Conservation (phyloP, 345 rosid species). For the Firmiana major region DNA sequence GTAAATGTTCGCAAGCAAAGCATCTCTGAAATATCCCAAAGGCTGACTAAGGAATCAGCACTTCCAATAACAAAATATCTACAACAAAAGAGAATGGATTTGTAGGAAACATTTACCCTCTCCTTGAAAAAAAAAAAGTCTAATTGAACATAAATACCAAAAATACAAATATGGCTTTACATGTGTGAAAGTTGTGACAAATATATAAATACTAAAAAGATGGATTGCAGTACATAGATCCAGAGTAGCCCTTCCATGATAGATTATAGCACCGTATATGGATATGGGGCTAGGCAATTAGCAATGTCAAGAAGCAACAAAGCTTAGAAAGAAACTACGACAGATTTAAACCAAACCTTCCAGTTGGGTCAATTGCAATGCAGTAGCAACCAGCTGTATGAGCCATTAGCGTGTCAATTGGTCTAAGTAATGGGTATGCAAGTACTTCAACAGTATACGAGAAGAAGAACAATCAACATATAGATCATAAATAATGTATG, state of each 20-base stretch:
- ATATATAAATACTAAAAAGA: too few species aligned
- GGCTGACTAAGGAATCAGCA: constrained; percentile 98
- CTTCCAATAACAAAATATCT: constrained; percentile 98
- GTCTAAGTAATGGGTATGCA: constrained; percentile 4
- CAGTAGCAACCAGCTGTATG: constrained; percentile 83
- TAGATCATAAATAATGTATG: background rate
- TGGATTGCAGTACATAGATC: too few species aligned
- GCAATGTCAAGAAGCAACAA: background rate
- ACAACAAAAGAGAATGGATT: background rate
- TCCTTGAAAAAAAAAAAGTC: background rate
- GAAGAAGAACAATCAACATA: background rate
- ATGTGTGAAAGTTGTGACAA: background rate
- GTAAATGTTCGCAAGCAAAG: constrained; percentile 41
- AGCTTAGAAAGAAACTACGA: background rate
- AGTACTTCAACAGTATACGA: constrained; percentile 62
- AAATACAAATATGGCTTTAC: background rate
- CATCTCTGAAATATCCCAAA: constrained; percentile 95
- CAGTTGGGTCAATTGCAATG: constrained; percentile 59
- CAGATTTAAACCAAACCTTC: constrained; percentile 52
- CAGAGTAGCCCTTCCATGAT: too few species aligned
- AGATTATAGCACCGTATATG: too few species aligned
- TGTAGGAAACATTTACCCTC: too few species aligned
- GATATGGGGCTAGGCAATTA: too few species aligned
- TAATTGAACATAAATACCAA: background rate
- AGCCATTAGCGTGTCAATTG: constrained; percentile 26